Evolutionary conservation across 768 basidiomycete genomes (phyloP), one percentile per base, ranked within the genome.

Genomic region (Leucocoprinus sp.): DNA sequence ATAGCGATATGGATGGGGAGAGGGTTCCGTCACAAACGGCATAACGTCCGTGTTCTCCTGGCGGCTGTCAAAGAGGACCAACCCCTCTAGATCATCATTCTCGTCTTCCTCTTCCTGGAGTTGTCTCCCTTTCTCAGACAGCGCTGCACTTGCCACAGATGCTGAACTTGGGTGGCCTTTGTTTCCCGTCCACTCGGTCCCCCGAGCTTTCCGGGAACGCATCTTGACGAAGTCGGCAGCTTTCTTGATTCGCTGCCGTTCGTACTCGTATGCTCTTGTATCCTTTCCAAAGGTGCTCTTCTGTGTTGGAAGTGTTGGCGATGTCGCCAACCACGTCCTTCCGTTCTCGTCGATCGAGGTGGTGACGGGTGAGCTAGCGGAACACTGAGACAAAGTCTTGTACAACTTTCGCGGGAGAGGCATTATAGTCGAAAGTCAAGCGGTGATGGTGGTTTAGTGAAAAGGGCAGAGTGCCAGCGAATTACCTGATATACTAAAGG

Each of bases 231-330:
- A 37, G 41, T 54, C 53, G n/a, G 50, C 43, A 26, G 53, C 41
- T 34, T 54, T 54, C 50, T 31, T 45, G 39, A 49, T 42, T 29
- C 48, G 48, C 35, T 51, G 50, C 31, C 53, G 50, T 36, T 54
- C 53, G 31, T 54, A 50, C 22, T 48, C 53, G 19, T 45, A 49
- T 2, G 53, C 47, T 26, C 50, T 39, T 8, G 47, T 35, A 34
- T 51, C 53, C 34, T 48, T 45, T 36, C 12, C 39, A 14, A 37
- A 18, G 21, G 15, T 43, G 21, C 21, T 14, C 44, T 45, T 45
- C n/a, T 37, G 26, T 24, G 38, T 24, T 11, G 46, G 40, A 24
- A 36, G 18, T 12, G 8, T 19, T 11, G 46, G 39, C 7, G 40
- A 36, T 19, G 33, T 8, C 17, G 40, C 28, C 39, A 15, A n/a